phyloP scores from a whole-genome alignment of 164 flowering plant species.

The Magnolia sinica region DNA sequence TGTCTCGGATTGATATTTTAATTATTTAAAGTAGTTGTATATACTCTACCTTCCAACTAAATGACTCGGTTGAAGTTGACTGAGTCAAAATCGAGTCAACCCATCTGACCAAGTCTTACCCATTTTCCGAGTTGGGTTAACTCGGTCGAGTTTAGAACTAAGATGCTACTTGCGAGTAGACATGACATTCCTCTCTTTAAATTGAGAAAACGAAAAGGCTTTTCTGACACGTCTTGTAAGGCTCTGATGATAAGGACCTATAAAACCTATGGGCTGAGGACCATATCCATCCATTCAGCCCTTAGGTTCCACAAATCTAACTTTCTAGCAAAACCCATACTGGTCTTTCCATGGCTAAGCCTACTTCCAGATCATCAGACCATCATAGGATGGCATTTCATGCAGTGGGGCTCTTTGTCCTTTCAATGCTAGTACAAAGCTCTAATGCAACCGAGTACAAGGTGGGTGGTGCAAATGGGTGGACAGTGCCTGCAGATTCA shows the following conservation, averaged over 20 bases:
- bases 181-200: no score
- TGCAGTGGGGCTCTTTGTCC: slow-evolving; percentile 30
- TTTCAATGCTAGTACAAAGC: slow-evolving; percentile 34
- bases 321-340: background rate
- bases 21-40: no score
- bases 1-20: no score
- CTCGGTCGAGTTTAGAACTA: no score
- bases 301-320: slow-evolving; percentile 5
- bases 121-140: no score
- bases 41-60: no score
- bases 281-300: background rate
- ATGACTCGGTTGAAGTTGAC: no score
- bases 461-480: slow-evolving; percentile 54
- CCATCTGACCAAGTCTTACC: no score
- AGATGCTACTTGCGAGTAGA: no score
- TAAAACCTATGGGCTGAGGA: background rate
- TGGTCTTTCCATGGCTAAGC: slow-evolving; percentile 25
- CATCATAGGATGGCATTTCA: slow-evolving; percentile 8
- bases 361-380: slow-evolving; percentile 7
- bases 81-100: no score
- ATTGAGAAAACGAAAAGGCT: background rate
- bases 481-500: slow-evolving; percentile 52
- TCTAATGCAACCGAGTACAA: slow-evolving; percentile 42
- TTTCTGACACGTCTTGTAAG: slow-evolving; percentile 1
- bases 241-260: background rate